Conservation (phyloP, 305 asterid genomes). For the Vinca major region DNA sequence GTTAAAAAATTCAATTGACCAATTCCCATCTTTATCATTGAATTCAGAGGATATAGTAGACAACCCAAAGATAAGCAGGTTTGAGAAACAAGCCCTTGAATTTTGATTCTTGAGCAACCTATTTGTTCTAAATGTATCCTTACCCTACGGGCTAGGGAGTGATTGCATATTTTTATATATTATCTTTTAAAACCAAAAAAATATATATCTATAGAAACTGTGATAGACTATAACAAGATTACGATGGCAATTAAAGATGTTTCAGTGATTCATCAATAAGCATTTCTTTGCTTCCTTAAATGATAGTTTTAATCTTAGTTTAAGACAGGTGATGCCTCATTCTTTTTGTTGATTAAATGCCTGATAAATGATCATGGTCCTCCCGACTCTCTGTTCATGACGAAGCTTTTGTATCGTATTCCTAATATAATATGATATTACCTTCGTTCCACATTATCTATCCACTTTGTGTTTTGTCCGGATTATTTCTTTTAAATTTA, state of each 20-base stretch:
- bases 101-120: constrained; percentile 2
- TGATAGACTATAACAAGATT: neutral
- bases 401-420: neutral
- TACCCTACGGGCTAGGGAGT: no score
- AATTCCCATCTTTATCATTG: neutral
- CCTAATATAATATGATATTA: neutral
- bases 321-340: neutral
- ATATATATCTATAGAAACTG: neutral
- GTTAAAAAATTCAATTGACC: neutral
- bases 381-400: neutral
- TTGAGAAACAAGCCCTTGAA: neutral
- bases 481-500: neutral
- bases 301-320: neutral
- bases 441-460: no score
- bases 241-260: neutral
- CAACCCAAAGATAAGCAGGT: neutral
- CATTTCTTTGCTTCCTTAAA: neutral
- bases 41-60: constrained; percentile 6
- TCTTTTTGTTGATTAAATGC: neutral
- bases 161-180: no score
- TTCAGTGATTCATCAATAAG: neutral
- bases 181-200: no score
- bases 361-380: neutral
- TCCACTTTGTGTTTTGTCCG: neutral
- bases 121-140: neutral